phyloP scores from a whole-genome alignment of 2,329 filamentous ascomycete species.

The Erysiphe neolycopersici region DNA sequence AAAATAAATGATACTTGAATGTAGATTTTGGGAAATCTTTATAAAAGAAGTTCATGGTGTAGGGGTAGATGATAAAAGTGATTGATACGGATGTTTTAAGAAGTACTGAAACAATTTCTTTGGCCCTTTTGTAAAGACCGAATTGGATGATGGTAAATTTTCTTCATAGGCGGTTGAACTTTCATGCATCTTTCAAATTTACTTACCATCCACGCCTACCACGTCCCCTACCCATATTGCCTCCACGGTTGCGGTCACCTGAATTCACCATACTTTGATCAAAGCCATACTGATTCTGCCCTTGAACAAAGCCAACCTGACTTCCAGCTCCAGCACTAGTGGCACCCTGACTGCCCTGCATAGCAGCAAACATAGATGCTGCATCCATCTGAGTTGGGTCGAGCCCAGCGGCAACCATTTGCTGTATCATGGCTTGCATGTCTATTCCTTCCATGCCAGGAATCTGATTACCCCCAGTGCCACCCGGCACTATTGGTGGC shows the following conservation, averaged over 20 bases:
- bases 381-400: conserved; percentile 41
- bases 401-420: conserved; percentile 38
- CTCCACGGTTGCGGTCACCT: conserved; percentile 10
- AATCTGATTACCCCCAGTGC: conserved; percentile 17
- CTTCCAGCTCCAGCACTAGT: conserved; percentile 22
- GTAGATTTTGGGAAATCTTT: no score
- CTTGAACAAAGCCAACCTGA: conserved; percentile 20
- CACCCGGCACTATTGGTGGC: conserved; percentile 18
- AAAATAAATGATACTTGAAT: no score
- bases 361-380: conserved; percentile 31
- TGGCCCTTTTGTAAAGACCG: no score
- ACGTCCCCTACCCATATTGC: conserved; percentile 12
- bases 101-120: no score
- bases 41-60: no score
- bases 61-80: no score
- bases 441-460: conserved; percentile 37
- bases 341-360: conserved; percentile 20
- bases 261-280: conserved; percentile 10
- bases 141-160: no score
- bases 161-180: no score
- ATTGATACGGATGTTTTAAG: no score
- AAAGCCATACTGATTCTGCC: conserved; percentile 12
- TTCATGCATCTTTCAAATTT: neutral
- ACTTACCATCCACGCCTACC: conserved; percentile 9
- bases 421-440: conserved; percentile 45